Evolutionary conservation across 495 filamentous ascomycete genomes (phyloP), one percentile per base, ranked within the genome.

Genomic region (Xylaria intraflava): DNA sequence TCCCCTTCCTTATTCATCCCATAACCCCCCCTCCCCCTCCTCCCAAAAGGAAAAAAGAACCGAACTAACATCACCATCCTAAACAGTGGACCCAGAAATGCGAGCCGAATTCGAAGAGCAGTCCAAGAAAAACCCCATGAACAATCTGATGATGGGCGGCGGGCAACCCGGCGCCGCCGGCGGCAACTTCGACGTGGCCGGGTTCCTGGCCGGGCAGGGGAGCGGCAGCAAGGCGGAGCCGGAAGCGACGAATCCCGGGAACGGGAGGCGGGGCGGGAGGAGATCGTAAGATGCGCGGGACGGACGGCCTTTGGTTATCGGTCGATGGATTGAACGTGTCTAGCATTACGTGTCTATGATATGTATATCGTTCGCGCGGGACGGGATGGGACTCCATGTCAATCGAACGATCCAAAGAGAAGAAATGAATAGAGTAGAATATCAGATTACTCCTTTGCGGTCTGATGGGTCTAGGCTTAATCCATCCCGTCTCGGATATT

Each of bases 1-100:
- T 11, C 26, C 10, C 30, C 19, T 2, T 16, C 38, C 22, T 27
- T 5, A n/a, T n/a, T n/a, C n/a, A n/a, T 41, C 9, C 19, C 19
- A n/a, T 29, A 11, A 46, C 30, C 30, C 44, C 46, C 45, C 46
- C 33, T 48, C 50, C 45, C n/a, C 31, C 42, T 27, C 36, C 49
- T 49, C 41, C 38, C 41, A 43, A 8, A 35, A 35, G 3, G 31
- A 8, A 35, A 3, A 6, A 35, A 35, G 31, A 35, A 35, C 9
- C 3, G 3, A 35, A 12, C 31, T 35, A 12, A 35, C 31, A 14
- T 11, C 9, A n/a, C n/a, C n/a, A n/a, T n/a, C n/a, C n/a, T n/a
- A 5, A 35, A 39, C 60, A 96, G 91, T 98, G 92, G 93, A 97
- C 64, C 89, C 89, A 16, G 93, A 98, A 69, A 87, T 88, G 74